A percentile compares a stretch with the other conserved stretches of the same genome.
These are phyloP conservation scores for Hortaea werneckii DNA, from an alignment of 2,329 filamentous ascomycete species.

Conservation along the genomic window DNA sequence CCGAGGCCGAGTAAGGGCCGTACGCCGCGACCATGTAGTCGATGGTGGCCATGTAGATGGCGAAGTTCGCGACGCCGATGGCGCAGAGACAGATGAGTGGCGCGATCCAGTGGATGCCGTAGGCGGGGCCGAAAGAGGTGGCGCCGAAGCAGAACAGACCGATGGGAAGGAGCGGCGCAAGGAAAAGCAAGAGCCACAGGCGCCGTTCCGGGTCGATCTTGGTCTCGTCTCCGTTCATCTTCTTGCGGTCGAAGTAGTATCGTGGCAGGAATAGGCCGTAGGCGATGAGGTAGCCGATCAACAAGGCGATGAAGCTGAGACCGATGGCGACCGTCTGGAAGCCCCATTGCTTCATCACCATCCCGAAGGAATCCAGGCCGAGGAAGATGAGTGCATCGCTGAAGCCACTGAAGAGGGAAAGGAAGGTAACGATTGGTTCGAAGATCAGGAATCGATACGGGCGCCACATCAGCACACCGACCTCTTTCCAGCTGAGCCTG, in stretches of 20 bases:
- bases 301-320: constrained; percentile 41
- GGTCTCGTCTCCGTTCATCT: constrained; percentile 38
- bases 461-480: constrained; percentile 45
- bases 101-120: constrained; percentile 53
- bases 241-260: constrained; percentile 34
- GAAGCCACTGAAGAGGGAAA: constrained; percentile 64
- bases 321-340: constrained; percentile 50
- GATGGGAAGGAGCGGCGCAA: constrained; percentile 51
- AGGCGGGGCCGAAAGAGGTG: constrained; percentile 51
- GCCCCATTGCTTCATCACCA: constrained; percentile 54
- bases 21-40: constrained; percentile 64
- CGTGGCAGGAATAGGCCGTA: constrained; percentile 49
- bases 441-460: constrained; percentile 65
- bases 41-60: constrained; percentile 25
- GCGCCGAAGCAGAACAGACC: constrained; percentile 63
- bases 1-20: constrained; percentile 62
- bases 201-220: constrained; percentile 49
- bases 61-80: constrained; percentile 58
- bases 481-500: constrained; percentile 30
- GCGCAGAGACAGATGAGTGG: constrained; percentile 55
- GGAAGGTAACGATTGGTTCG: constrained; percentile 61
- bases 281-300: constrained; percentile 55
- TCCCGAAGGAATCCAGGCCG: constrained; percentile 60
- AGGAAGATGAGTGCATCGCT: constrained; percentile 68
- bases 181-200: constrained; percentile 54